Conservation (phyloP, 768 basidiomycete genomes). For the Podaxis rugospora region DNA sequence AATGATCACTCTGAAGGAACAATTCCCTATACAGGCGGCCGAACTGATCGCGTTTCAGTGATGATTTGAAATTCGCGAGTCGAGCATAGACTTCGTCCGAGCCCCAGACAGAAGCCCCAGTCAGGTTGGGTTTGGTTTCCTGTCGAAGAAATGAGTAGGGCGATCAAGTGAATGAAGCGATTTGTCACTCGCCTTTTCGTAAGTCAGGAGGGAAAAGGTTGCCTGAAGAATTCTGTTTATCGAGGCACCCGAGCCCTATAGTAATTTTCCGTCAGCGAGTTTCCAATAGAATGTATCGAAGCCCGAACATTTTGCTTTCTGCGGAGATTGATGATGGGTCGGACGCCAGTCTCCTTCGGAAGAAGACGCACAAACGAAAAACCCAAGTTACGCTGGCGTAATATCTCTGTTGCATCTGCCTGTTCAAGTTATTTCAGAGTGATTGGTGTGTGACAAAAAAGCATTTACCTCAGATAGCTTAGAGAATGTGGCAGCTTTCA, state of each 20-base stretch:
- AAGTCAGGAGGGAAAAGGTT: conserved; percentile 83
- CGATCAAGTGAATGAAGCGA: not conserved
- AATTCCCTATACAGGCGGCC: conserved; percentile 44
- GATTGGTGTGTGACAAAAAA: not conserved
- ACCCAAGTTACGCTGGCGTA: conserved; percentile 70
- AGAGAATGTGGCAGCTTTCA: conserved; percentile 67
- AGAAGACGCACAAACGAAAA: conserved; percentile 85
- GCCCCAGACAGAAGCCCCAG: conserved; percentile 83
- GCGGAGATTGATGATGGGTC: conserved; percentile 90
- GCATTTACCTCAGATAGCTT: conserved; percentile 59
- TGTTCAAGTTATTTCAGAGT: conserved; percentile 22
- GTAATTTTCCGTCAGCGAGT: not conserved
- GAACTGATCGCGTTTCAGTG: conserved; percentile 32
- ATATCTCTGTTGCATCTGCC: conserved; percentile 60
- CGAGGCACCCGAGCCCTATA: conserved; percentile 44
- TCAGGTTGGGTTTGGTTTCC: conserved; percentile 55
- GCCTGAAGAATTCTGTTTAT: conserved; percentile 87
- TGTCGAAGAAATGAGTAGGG: conserved; percentile 23
- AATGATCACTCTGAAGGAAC: not conserved
- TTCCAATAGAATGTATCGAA: not conserved
- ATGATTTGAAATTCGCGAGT: conserved; percentile 66
- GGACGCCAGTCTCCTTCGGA: conserved; percentile 92
- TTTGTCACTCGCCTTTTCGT: conserved; percentile 64
- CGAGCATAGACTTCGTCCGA: conserved; percentile 77
- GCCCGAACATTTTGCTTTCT: conserved; percentile 30